These are phyloP conservation scores for Phytophthora tubulina DNA, from an alignment of 352 stramenopile species.

Conservation along the genomic window DNA sequence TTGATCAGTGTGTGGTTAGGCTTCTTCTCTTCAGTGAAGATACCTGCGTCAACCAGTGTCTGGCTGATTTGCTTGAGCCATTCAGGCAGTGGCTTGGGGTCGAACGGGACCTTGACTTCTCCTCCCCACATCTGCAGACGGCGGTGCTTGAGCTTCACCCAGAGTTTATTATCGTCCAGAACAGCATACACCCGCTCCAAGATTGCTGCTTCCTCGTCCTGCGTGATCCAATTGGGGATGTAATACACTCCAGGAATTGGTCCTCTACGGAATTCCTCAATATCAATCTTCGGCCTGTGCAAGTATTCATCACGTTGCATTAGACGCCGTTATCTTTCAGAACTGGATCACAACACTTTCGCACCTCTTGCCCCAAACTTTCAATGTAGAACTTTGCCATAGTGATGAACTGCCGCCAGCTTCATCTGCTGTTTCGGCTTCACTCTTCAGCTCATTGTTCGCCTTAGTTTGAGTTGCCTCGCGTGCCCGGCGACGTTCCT, in stretches of 20 bases:
- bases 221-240: conserved; percentile 70
- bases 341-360: background rate
- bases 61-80: conserved; percentile 69
- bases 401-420: background rate
- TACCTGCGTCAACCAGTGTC: conserved; percentile 53
- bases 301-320: background rate
- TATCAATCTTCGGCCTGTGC: conserved; percentile 40
- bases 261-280: conserved; percentile 44
- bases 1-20: conserved; percentile 84
- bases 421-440: background rate
- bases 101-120: conserved; percentile 65
- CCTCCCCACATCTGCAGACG: conserved; percentile 79
- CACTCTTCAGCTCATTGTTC: background rate
- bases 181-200: conserved; percentile 65
- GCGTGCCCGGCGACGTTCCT: conserved; percentile 57
- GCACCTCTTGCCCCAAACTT: conserved; percentile 45
- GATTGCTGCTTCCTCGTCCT: conserved; percentile 66
- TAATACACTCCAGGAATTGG: conserved; percentile 65
- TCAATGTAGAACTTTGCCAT: conserved; percentile 27
- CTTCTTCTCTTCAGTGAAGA: conserved; percentile 58
- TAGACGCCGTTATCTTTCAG: background rate
- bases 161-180: conserved; percentile 43
- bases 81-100: conserved; percentile 48
- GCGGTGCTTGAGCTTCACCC: conserved; percentile 73
- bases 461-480: conserved; percentile 15